Evolutionary conservation across 2,329 filamentous ascomycete species (phyloP), one percentile per base, ranked within the genome.

Genomic region (Clonostachys chloroleuca): DNA sequence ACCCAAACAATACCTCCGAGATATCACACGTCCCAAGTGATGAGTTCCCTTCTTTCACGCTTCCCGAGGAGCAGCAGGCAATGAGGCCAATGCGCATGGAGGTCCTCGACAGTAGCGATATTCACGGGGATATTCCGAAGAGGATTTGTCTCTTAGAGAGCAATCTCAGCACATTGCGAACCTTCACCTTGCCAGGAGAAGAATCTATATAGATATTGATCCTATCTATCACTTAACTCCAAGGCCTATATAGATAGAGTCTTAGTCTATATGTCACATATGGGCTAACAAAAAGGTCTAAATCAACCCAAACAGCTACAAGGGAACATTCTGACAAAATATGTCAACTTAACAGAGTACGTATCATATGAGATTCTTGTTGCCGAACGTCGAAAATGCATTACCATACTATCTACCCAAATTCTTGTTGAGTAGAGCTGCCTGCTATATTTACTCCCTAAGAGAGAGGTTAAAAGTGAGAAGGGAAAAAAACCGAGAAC

Each of bases 121-220:
- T 68, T 17, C 64, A 73, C 40, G 75, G 74, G 3, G 67, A 72
- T 24, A 59, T 80, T 12, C 73, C 78, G 2, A 64, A 68, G 4
- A 67, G 78, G 43, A 62, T 81, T 5, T 78, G 74, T 49, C 59
- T 83, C 9, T 58, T 83, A 9, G 72, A 72, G 14, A 66, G 63
- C 20, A 75, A 79, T 50, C 64, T 68, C 45, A 65, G 69, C 17
- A 70, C 65, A 5, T 74, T 77, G 54, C 72, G 66, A 46, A 73
- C 75, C 1, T 80, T 75, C 55, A 59, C 65, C 2, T 53, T 81
- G 13, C 58, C 59, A 10, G 40, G 9, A 34, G 12, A 40, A 12
- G 9, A 5, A 43, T 20, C 13, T 9, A 24, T 34, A 30, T 30
- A 30, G 10, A 30, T 10, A 30, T 30, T 30, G 24, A 30, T 3